phyloP scores from a whole-genome alignment of 306 rosid species.

The Cucurbita maxima region DNA sequence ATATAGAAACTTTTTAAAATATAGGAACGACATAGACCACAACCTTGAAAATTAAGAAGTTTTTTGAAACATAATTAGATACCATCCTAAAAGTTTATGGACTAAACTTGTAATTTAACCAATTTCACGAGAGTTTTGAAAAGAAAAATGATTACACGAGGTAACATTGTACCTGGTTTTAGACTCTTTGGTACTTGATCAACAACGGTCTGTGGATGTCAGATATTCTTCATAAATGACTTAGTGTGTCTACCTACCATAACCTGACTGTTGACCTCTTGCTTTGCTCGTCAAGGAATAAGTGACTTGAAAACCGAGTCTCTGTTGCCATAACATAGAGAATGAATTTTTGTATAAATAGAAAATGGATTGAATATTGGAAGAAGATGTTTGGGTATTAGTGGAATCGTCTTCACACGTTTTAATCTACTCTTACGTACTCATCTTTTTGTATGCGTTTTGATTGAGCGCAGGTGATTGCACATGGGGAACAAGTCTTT shows the following conservation, averaged over 20 bases:
- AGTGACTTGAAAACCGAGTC: neutral
- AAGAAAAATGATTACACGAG: neutral
- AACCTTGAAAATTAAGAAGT: neutral
- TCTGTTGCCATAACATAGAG: neutral
- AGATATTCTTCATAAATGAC: neutral
- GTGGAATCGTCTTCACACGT: neutral
- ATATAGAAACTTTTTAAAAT: neutral
- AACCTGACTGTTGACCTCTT: neutral
- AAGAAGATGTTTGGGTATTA: neutral
- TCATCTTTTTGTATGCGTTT: neutral
- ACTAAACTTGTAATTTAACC: neutral
- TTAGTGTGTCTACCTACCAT: no score
- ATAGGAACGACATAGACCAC: neutral
- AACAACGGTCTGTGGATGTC: neutral
- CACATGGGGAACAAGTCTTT: slow-evolving; percentile 88
- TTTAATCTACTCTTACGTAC: neutral
- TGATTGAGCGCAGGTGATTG: slow-evolving; percentile 43
- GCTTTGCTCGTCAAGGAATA: neutral
- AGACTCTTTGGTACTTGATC: neutral
- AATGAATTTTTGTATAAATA: neutral
- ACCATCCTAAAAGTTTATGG: neutral
- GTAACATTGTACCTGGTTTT: neutral
- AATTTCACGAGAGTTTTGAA: neutral
- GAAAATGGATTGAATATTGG: neutral
- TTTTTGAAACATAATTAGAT: neutral